Evolutionary conservation across 805 yeast genomes (phyloP), one percentile per base, ranked within the genome.

Genomic region (Teunomyces panamensis): DNA sequence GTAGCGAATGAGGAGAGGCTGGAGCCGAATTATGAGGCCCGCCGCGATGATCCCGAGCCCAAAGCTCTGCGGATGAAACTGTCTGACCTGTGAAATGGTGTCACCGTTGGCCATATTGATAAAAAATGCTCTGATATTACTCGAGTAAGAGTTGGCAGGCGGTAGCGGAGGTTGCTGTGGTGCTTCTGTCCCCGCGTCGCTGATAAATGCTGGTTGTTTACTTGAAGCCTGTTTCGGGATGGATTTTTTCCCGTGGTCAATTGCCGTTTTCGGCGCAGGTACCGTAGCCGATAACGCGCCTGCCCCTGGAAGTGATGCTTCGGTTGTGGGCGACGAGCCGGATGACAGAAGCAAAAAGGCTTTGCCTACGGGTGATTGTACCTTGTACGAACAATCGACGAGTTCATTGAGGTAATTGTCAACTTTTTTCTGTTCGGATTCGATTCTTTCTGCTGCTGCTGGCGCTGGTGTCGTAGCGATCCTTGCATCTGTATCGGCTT

Each of bases 341-440:
- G 6, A 6, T 7, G 16, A 26, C 13, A 10, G 41, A 9, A 37
- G 5, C 17, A 30, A n/a, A 20, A 37, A 9, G n/a, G n/a, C 16
- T 16, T 37, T 37, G 30, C 30, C 20, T 10, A 37, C 42, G 24
- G 55, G 51, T 8, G 55, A 58, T 3, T 54, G 48, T 10, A 67
- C 55, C 35, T 55, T 56, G 50, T 65, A 68, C 1, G 71, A 60
- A 47, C 70, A 67, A 24, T 58, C 68, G 29, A 59, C 53, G 17
- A 68, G 57, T 44, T 68, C 73, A 48, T 68, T 68, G 14, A 63
- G 37, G 49, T 58, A 54, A 47, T 56, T 58, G 48, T 62, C 65
- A 11, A 56, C 61, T 13, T 59, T 56, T 37, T 59, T 46, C 42
- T 59, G 59, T 6, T 45, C 37, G 14, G 30, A 37, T 26, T 39